Percentiles rank a stretch among this genome's conserved stretches.
These are phyloP conservation scores for Elsinoe australis DNA, from an alignment of 2,329 filamentous ascomycete species.

Conservation along the genomic window DNA sequence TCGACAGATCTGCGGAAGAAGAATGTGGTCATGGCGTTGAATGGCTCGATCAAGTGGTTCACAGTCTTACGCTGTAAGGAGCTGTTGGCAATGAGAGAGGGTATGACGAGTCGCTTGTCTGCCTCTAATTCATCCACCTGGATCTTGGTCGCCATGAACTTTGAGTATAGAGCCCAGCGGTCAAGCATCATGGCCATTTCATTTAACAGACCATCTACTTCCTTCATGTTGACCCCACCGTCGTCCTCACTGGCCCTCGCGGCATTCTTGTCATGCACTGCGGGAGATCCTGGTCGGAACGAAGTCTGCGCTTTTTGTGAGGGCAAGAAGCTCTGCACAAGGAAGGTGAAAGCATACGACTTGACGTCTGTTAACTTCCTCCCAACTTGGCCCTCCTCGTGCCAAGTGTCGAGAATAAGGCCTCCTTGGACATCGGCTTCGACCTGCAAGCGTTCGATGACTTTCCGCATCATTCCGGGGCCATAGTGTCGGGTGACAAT, in stretches of 20 bases:
- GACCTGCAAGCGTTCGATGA: conserved; percentile 85
- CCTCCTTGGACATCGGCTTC: conserved; percentile 95
- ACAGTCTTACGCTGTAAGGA: conserved; percentile 72
- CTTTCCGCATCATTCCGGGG: conserved; percentile 81
- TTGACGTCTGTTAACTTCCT: conserved; percentile 89
- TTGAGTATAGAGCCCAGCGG: conserved; percentile 84
- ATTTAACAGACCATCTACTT: conserved; percentile 77
- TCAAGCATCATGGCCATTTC: conserved; percentile 90
- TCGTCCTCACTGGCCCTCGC: conserved; percentile 73
- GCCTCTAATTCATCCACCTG: conserved; percentile 21
- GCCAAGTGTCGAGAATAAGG: conserved; percentile 92
- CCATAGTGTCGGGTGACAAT: conserved; percentile 94
- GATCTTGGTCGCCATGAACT: conserved; percentile 82
- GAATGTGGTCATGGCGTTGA: conserved; percentile 89
- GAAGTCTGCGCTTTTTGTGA: conserved; percentile 55
- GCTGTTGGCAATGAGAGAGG: conserved; percentile 68
- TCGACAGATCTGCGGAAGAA: conserved; percentile 95
- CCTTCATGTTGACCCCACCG: conserved; percentile 81
- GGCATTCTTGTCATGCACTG: conserved; percentile 41
- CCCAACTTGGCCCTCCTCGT: conserved; percentile 76
- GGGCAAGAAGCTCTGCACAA: conserved; percentile 87
- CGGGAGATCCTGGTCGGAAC: conserved; percentile 69
- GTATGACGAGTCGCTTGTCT: conserved; percentile 54
- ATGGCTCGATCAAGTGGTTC: conserved; percentile 66
- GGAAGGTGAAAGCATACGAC: conserved; percentile 93